Base-by-base conservation (phyloP, 1,284 basidiomycete genomes). In the Singerocomus rubriflavus region DNA sequence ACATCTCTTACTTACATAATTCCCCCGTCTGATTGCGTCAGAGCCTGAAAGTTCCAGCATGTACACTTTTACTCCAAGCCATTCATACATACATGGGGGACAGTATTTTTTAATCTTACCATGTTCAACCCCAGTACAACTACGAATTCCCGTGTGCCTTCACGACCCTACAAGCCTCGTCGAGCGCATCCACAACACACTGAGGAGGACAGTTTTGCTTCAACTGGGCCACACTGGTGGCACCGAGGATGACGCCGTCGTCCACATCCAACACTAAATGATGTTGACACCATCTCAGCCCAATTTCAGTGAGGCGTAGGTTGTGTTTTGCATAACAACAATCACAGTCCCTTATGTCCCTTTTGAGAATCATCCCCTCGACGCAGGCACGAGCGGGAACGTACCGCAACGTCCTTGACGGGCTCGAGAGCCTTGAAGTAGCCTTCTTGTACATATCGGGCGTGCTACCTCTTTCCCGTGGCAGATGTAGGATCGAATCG, bases 101-200 rank as follows among this genome's bases (percentile, higher is more conserved):
- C 17, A 12, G 7, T 10, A 2, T 25, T 14, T 37, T 9, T 5
- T 1, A 32, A 29, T 34, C 16, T 13, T 2, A 8, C 35, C 26
- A 9, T 71, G n/a, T 17, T 69, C 55, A 78, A 33, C 76, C 74
- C 77, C 77, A 81, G 63, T 81, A 82, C 25, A 64, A 59, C 1
- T 80, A 77, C 30, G 70, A 68, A 40, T 52, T 63, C 13, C 52
- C 69, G 35, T 38, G 73, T 73, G 44, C 74, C 62, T 21, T n/a
- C n/a, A n/a, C n/a, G n/a, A n/a, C n/a, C n/a, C n/a, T n/a, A n/a
- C n/a, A n/a, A n/a, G n/a, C n/a, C n/a, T n/a, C n/a, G n/a, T n/a
- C n/a, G n/a, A n/a, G n/a, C n/a, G n/a, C n/a, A n/a, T n/a, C n/a
- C n/a, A 80, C 61, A 14, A 83, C 73, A 17, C 77, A 75, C 39